Evolutionary conservation across 176 grass and related monocot genomes (phyloP).

Genomic region (Stipa capillata): DNA sequence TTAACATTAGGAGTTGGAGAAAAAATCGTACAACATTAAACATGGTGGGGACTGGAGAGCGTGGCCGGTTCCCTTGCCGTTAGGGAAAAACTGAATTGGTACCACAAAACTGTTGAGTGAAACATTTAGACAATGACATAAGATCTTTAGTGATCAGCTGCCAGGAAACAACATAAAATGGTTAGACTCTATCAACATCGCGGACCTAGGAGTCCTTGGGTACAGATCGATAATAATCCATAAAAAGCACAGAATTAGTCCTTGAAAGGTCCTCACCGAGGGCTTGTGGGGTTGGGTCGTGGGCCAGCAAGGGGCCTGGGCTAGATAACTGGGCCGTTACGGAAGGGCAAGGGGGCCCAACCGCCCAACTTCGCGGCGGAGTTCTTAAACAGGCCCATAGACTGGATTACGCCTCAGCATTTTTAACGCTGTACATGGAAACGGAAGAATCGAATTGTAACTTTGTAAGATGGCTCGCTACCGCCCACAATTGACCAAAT

Average conservation of each 20-base stretch:
- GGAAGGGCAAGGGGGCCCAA: neutral
- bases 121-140: neutral
- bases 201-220: too few species aligned
- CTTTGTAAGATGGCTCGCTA: too few species aligned
- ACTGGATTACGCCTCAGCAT: neutral
- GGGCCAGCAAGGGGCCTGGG: neutral
- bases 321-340: neutral
- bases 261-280: neutral
- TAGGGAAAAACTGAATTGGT: neutral
- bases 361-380: too few species aligned
- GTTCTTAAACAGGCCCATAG: neutral
- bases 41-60: neutral
- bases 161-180: neutral
- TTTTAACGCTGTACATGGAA: too few species aligned
- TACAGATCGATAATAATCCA: too few species aligned
- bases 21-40: neutral
- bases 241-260: neutral
- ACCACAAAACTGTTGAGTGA: neutral
- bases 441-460: too few species aligned
- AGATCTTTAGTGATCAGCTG: neutral
- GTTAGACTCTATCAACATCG: neutral
- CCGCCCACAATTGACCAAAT: too few species aligned
- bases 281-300: neutral
- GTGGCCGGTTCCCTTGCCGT: neutral
- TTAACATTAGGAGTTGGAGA: neutral